These are phyloP conservation scores for Takakia lepidozioides DNA, from an alignment of 225 moss, liverwort and hornwort genomes.

Conservation along the genomic window DNA sequence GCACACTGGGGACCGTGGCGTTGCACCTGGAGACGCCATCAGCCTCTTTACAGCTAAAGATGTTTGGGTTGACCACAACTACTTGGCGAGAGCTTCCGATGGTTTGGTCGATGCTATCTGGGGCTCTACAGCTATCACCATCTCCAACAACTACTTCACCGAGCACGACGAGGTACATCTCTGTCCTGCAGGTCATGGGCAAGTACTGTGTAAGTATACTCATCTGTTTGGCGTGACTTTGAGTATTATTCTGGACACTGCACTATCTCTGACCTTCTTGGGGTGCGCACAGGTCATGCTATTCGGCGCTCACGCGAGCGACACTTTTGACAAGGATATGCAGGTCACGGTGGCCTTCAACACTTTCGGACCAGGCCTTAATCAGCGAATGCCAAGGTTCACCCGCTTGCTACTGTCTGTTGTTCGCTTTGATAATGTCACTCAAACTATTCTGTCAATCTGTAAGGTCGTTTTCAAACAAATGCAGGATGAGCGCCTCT, in stretches of 20 bases:
- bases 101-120: constrained; percentile 58
- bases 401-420: not conserved
- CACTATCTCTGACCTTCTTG: too few species aligned
- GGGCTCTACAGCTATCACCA: constrained; percentile 48
- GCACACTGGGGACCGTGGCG: constrained; percentile 50
- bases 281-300: constrained; percentile 43
- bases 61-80: constrained; percentile 76
- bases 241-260: too few species aligned
- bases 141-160: constrained; percentile 77
- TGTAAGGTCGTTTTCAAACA: not conserved
- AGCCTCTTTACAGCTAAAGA: constrained; percentile 40
- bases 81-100: constrained; percentile 38
- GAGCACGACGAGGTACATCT: constrained; percentile 41
- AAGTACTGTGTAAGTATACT: too few species aligned
- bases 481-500: not conserved
- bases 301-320: constrained; percentile 42
- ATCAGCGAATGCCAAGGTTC: constrained; percentile 59
- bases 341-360: constrained; percentile 66
- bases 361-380: constrained; percentile 40
- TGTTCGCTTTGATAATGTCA: not conserved
- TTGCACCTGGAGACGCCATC: constrained; percentile 58
- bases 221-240: too few species aligned
- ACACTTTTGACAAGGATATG: constrained; percentile 46
- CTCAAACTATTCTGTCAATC: not conserved
- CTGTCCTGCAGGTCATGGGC: too few species aligned